Conservation (phyloP, 2,329 filamentous ascomycete genomes). For the Trichoderma sp. region DNA sequence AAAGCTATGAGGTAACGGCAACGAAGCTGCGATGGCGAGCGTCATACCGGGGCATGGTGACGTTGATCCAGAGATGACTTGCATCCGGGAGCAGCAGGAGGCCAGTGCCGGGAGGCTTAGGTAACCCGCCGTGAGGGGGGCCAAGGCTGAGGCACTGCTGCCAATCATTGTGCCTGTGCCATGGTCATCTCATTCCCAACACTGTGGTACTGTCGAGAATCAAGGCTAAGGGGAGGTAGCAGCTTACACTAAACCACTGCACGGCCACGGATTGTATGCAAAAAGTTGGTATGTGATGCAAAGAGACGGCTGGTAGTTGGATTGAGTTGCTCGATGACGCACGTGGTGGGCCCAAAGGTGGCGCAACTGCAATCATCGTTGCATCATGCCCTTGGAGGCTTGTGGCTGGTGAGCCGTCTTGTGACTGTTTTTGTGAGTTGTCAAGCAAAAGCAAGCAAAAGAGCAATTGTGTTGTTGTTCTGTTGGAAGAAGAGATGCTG, state of each 20-base stretch:
- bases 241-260: neutral
- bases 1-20: constrained; percentile 4
- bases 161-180: no score
- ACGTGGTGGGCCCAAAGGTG: constrained; percentile 5
- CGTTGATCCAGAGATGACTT: constrained; percentile 3
- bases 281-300: constrained; percentile 1
- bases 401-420: constrained; percentile 24
- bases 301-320: neutral
- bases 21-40: neutral
- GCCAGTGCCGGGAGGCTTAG: neutral
- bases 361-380: constrained; percentile 21
- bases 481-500: no score
- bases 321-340: constrained; percentile 25
- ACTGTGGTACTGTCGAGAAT: no score
- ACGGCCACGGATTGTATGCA: neutral
- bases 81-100: no score
- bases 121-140: neutral
- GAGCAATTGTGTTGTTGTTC: no score
- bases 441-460: neutral
- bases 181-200: no score
- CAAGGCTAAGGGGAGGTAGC: no score
- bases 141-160: no score
- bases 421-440: neutral
- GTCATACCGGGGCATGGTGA: constrained; percentile 24
- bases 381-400: constrained; percentile 13